These are phyloP conservation scores for Halophytophthora polymorphica DNA, from an alignment of 352 stramenopile species.

Conservation along the genomic window DNA sequence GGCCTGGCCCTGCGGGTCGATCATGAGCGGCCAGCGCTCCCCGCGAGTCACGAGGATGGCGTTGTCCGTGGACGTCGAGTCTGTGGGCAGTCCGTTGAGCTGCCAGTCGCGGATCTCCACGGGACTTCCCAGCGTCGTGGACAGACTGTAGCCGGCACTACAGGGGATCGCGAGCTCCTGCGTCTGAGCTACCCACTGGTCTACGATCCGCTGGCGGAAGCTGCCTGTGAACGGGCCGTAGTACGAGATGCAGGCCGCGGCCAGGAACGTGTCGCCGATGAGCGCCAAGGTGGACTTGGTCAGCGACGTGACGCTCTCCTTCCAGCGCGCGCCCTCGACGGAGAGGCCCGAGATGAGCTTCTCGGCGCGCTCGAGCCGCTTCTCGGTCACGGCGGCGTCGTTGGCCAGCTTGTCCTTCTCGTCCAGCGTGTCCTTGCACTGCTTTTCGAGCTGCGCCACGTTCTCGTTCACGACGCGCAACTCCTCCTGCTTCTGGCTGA, in stretches of 20 bases:
- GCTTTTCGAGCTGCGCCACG: constrained; percentile 83
- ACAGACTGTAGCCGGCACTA: constrained; percentile 67
- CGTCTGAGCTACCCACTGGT: constrained; percentile 64
- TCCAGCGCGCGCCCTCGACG: constrained; percentile 92
- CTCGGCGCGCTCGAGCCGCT: constrained; percentile 86
- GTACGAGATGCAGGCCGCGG: constrained; percentile 92
- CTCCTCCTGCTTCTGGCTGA: constrained; percentile 88
- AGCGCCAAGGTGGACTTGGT: constrained; percentile 68
- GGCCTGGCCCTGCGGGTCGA: constrained; percentile 92
- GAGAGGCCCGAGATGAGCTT: constrained; percentile 90
- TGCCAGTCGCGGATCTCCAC: constrained; percentile 94
- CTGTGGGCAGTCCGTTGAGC: constrained; percentile 88
- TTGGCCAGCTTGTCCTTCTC: constrained; percentile 91
- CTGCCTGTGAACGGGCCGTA: constrained; percentile 92
- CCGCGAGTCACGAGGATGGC: constrained; percentile 89
- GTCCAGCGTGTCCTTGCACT: constrained; percentile 88
- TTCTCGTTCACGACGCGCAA: constrained; percentile 89
- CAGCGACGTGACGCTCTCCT: constrained; percentile 83
- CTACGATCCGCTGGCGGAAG: constrained; percentile 79
- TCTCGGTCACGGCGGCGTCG: constrained; percentile 86
- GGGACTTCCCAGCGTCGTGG: constrained; percentile 78
- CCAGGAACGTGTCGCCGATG: constrained; percentile 92
- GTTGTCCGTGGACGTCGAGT: constrained; percentile 92
- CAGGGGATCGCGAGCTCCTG: constrained; percentile 72
- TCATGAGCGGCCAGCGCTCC: constrained; percentile 93